phyloP scores from a whole-genome alignment of 352 stramenopile species.

The Globisporangium carolinianum region DNA sequence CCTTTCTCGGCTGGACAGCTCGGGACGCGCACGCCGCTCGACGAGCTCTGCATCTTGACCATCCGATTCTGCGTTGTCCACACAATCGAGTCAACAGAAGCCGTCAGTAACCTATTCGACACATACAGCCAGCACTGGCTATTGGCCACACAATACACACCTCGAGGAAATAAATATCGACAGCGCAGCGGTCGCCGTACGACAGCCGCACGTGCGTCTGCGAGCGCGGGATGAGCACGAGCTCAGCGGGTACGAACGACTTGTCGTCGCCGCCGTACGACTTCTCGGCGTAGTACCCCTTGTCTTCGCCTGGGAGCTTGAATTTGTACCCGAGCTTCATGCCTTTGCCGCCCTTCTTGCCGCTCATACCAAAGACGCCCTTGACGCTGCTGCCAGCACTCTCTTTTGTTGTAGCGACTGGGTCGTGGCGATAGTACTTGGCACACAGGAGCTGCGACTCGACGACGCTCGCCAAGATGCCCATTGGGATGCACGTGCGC shows the following conservation, averaged over 20 bases:
- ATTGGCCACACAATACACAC: conserved; percentile 18
- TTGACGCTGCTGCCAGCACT: conserved; percentile 15
- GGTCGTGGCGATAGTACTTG: conserved; percentile 79
- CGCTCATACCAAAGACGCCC: conserved; percentile 33
- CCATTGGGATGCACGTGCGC: conserved; percentile 78
- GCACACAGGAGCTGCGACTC: conserved; percentile 79
- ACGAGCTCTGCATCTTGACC: conserved; percentile 81
- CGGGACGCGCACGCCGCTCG: conserved; percentile 65
- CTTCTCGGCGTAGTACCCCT: conserved; percentile 80
- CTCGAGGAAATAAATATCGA: conserved; percentile 91
- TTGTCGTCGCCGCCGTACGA: conserved; percentile 82
- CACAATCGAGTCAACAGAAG: not conserved
- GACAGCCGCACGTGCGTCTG: conserved; percentile 80
- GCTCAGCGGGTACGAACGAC: conserved; percentile 74
- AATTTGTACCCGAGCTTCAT: conserved; percentile 87
- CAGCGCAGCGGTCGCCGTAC: conserved; percentile 77
- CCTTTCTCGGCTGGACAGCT: conserved; percentile 72
- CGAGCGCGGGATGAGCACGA: conserved; percentile 80
- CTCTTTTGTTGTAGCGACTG: conserved; percentile 31
- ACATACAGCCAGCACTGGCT: not conserved
- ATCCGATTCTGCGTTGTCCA: conserved; percentile 48
- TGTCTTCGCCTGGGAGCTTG: conserved; percentile 81
- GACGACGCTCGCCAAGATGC: conserved; percentile 73
- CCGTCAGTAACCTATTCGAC: not conserved
- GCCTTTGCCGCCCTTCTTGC: conserved; percentile 76